Base-by-base conservation (phyloP, 2,329 filamentous ascomycete genomes). In the Neophaeococcomyces aloes region DNA sequence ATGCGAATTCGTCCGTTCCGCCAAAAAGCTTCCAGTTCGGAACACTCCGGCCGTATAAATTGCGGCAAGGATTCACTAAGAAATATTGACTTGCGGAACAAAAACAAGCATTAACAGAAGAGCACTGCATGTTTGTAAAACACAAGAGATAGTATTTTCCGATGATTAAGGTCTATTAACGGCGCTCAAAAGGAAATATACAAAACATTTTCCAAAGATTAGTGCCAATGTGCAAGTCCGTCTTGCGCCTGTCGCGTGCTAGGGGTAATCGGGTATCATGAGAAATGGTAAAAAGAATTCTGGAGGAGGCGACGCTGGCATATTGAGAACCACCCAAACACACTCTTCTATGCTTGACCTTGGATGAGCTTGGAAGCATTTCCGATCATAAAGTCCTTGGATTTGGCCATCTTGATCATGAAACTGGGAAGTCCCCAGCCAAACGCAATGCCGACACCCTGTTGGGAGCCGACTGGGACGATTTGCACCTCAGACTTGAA, bases 381-480 rank as follows among this genome's bases (percentile, higher is more conserved):
- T 15, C 54, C 55, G 27, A 57, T 53, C 53, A 65, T 60, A 48
- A 56, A 65, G 37, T 63, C 60, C 45, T 60, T 58, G 7, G 51
- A 51, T 50, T 67, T 67, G 10, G 60, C 53, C 52, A 61, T 45
- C 53, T 58, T 61, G 13, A 67, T 60, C 33, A 62, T 25, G 10
- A 60, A 57, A 44, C 58, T 60, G 13, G 65, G 65, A 15, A 65
- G 3, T 42, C 56, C 55, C 54, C 54, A 65, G 2, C 64, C 65
- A 36, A 61, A 57, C 0, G 59, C 46, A 11, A 57, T 52, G 7
- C 64, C 65, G 7, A 67, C 62, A 14, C 65, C 65, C 21, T 59
- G 58, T 17, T 51, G 54, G 29, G 56, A 56, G 5, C 65, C 65
- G 13, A 66, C 57, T 0, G 65, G 63, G 7, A 66, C 61, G 8